phyloP scores from a whole-genome alignment of 371 early-diverging fungal species.

The Zychaea mexicana region DNA sequence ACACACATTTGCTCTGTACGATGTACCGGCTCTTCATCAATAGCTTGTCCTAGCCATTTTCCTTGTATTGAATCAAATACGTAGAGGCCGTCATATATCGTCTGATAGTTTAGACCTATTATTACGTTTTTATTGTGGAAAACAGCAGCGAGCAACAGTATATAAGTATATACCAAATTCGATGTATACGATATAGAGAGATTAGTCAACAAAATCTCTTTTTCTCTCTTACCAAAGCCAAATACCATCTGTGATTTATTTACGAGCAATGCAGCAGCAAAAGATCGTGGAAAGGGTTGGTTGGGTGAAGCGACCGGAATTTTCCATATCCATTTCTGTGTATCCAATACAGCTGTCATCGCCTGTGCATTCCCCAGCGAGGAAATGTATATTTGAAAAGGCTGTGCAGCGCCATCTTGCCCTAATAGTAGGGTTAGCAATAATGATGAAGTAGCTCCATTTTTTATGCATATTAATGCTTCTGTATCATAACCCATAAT shows the following conservation, averaged over 20 bases:
- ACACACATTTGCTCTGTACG: neutral
- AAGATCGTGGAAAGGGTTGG: constrained; percentile 38
- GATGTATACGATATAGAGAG: neutral
- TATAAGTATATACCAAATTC: too few relatives aligned
- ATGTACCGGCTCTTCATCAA: neutral
- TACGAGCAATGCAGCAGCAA: constrained; percentile 24
- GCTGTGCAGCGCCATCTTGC: constrained; percentile 27
- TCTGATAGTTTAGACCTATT: constrained; percentile 32
- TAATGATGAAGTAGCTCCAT: neutral
- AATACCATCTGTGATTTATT: constrained; percentile 31
- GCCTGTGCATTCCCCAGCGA: constrained; percentile 8
- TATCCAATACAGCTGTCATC: constrained; percentile 31
- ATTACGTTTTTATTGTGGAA: neutral
- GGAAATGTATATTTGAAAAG: constrained; percentile 35
- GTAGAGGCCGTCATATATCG: constrained; percentile 34
- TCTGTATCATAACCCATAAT: neutral
- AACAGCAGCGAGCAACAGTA: too few relatives aligned
- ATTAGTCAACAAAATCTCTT: neutral
- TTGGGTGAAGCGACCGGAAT: constrained; percentile 25
- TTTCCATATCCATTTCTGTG: constrained; percentile 26
- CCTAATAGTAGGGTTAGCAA: constrained; percentile 1
- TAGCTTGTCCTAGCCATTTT: constrained; percentile 19
- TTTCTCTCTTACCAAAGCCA: constrained; percentile 30
- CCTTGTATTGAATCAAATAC: constrained; percentile 20
- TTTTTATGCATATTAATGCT: neutral